Evolutionary conservation across 441 rosid species (phyloP), one percentile per base, ranked within the genome.

Genomic region (Populus tomentosa): DNA sequence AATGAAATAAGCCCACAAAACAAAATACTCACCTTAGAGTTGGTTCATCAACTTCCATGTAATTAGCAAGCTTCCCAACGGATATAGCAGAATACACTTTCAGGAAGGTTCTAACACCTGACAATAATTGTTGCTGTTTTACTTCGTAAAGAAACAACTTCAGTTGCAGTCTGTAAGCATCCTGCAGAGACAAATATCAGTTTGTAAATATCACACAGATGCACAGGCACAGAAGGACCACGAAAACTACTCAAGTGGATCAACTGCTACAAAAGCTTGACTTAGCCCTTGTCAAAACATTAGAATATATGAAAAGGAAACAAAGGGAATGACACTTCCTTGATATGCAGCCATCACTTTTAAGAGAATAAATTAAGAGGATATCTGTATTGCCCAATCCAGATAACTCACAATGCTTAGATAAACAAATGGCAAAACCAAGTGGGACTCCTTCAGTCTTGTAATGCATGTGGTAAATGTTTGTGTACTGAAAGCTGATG

Each of bases 31-130:
- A 95, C 99, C 99, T 92, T 63, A 95, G 79, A 72, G 94, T 89
- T 30, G 95, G 85, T 80, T 95, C 99, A 80, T 95, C 99, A 13
- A 93, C 94, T 79, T 95, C 99, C 97, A 95, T 87, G 86, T 91
- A 93, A 78, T 80, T 91, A 53, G 98, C 89, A 80, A 95, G 98
- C 92, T 93, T 94, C 50, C 86, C 88, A 70, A 93, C 86, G 69
- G 97, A 89, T 77, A 93, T 88, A 50, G 98, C 85, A 9, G 99
- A 93, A 85, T 91, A 95, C 28, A 92, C 94, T 81, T 91, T 93
- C 56, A 95, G 85, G 88, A 90, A 93, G 24, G 97, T 87, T 53
- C 99, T 80, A 20, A 93, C 87, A 61, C 98, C 96, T 4, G 90
- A 80, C 70, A 95, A 84, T 76, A 95, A 83, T 81, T 93, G 96